These are phyloP conservation scores for Arthrinium phaeospermum DNA, from an alignment of 2,329 filamentous ascomycete species.

Conservation along the genomic window DNA sequence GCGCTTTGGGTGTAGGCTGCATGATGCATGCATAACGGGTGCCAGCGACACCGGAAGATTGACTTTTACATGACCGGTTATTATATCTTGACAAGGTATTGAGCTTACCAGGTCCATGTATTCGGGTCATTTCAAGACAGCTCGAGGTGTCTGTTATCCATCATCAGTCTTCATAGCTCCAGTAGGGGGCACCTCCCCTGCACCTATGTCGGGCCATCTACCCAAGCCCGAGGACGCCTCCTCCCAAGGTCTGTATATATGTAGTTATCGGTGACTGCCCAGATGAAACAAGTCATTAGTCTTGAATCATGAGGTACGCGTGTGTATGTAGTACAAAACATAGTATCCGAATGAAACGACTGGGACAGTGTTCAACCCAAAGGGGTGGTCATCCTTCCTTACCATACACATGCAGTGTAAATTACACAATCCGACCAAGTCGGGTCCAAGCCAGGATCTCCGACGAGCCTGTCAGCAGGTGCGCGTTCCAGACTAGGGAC, in stretches of 20 bases:
- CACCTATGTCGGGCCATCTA: background rate
- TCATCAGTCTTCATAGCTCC: too few species aligned
- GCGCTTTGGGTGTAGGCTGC: too few species aligned
- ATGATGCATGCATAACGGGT: too few species aligned
- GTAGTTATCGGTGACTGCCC: background rate
- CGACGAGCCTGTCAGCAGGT: background rate
- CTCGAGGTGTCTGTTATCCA: too few species aligned
- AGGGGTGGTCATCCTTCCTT: background rate
- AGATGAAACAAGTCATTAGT: background rate
- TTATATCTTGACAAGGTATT: too few species aligned
- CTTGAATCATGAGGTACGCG: background rate
- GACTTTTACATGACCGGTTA: too few species aligned
- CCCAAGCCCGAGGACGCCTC: background rate
- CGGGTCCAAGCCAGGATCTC: background rate
- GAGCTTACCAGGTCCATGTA: too few species aligned
- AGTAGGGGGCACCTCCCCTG: too few species aligned
- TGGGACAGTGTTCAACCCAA: slow-evolving; percentile 3
- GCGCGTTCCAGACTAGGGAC: background rate
- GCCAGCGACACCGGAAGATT: too few species aligned
- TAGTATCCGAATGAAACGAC: background rate
- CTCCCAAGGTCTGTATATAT: background rate
- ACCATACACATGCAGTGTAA: background rate
- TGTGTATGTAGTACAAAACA: background rate
- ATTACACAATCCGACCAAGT: background rate
- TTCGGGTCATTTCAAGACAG: too few species aligned